Percentiles rank a stretch among this genome's conserved stretches.
Evolutionary conservation across 169 alveolate species (phyloP).

Genomic region (Perkinsus olseni): DNA sequence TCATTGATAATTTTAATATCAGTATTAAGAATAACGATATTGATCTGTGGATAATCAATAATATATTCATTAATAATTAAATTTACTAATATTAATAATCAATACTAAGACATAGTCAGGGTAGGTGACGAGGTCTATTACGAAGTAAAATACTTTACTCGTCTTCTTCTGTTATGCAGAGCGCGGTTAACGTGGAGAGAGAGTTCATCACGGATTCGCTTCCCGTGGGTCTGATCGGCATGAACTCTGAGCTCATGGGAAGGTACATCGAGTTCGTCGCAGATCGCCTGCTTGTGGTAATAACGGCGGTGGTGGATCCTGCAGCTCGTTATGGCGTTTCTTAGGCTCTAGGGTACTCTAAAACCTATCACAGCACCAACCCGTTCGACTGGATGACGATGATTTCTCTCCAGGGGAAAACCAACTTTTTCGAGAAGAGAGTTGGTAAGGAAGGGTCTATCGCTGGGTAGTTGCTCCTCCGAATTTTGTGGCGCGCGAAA

Average conservation of each 20-base stretch:
- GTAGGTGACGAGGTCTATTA: not conserved
- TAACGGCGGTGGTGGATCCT: not conserved
- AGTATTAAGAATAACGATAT: too few relatives aligned
- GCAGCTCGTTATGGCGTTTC: not conserved
- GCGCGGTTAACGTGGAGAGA: slow-evolving; percentile 95
- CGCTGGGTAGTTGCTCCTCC: too few relatives aligned
- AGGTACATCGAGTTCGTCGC: slow-evolving; percentile 95
- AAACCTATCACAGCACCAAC: slow-evolving; percentile 76
- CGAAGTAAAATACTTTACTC: too few relatives aligned
- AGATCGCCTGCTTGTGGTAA: slow-evolving; percentile 78
- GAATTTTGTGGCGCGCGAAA: too few relatives aligned
- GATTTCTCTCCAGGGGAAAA: slow-evolving; percentile 93
- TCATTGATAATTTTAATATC: too few relatives aligned
- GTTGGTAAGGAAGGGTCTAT: slow-evolving; percentile 48
- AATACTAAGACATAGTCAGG: not conserved
- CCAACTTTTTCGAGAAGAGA: slow-evolving; percentile 97
- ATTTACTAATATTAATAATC: too few relatives aligned
- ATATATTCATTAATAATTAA: not conserved
- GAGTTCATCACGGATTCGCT: slow-evolving; percentile 91
- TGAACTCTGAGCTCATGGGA: slow-evolving; percentile 89
- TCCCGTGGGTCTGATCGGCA: slow-evolving; percentile 94
- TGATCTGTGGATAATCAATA: too few relatives aligned
- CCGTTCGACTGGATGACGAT: slow-evolving; percentile 99
- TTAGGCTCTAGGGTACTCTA: slow-evolving; percentile 76
- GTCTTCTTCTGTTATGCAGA: slow-evolving; percentile 25